A percentile compares a stretch with the other conserved stretches of the same genome.
phyloP scores from a whole-genome alignment of 2,329 filamentous ascomycete genomes.

The Fusarium bactridioides region DNA sequence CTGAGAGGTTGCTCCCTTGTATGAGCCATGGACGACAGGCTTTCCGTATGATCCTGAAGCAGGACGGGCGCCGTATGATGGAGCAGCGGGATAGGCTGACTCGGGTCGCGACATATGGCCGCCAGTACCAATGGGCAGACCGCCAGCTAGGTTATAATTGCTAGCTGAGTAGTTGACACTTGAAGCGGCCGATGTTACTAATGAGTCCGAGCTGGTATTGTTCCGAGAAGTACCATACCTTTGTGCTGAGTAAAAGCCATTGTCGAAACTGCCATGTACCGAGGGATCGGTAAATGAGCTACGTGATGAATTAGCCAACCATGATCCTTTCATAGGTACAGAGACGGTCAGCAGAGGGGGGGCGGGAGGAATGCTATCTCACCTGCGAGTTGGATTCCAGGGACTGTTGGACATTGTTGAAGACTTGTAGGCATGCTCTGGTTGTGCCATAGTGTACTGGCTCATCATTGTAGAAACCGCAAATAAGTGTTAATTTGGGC shows the following conservation, averaged over 20 bases:
- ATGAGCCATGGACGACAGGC: conserved; percentile 46
- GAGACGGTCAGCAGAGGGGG: conserved; percentile 4
- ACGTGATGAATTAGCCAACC: conserved; percentile 39
- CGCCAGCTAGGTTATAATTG: conserved; percentile 43
- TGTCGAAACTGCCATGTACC: conserved; percentile 48
- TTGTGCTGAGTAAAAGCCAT: conserved; percentile 48
- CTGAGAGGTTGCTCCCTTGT: conserved; percentile 52
- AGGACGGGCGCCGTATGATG: conserved; percentile 54
- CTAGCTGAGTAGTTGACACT: conserved; percentile 55
- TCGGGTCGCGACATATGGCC: conserved; percentile 52
- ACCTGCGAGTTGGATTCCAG: conserved; percentile 63
- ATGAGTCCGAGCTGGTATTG: conserved; percentile 25
- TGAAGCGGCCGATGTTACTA: conserved; percentile 48
- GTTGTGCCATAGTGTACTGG: conserved; percentile 55
- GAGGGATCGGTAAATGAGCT: conserved; percentile 46
- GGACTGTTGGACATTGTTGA: conserved; percentile 56
- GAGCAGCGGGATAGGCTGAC: conserved; percentile 49
- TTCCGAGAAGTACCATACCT: conserved; percentile 47
- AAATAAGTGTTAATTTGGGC: conserved; percentile 36
- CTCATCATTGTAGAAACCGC: conserved; percentile 45
- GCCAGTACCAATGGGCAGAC: conserved; percentile 43
- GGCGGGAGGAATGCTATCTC: conserved; percentile 44
- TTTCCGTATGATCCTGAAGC: conserved; percentile 51
- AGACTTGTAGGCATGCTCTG: conserved; percentile 58
- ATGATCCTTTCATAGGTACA: background rate